These are phyloP conservation scores for Nectriaceae sp. DNA, from an alignment of 2,329 filamentous ascomycete genomes.

Conservation along the genomic window DNA sequence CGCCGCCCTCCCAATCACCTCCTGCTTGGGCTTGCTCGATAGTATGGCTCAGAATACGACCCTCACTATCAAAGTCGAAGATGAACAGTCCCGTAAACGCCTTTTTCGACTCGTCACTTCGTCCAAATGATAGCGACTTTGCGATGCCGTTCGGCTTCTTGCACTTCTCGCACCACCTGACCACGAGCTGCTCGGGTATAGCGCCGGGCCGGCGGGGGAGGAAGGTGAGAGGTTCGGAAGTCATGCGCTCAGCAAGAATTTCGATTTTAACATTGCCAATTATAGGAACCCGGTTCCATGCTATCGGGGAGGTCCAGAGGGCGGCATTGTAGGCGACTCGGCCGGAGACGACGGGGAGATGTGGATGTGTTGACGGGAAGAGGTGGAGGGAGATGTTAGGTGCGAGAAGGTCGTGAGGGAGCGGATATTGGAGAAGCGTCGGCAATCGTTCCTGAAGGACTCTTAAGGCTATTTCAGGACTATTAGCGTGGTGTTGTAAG, in stretches of 20 bases:
- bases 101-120: slow-evolving; percentile 57
- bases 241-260: slow-evolving; percentile 88
- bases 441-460: slow-evolving; percentile 68
- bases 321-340: slow-evolving; percentile 89
- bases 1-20: slow-evolving; percentile 77
- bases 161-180: slow-evolving; percentile 72
- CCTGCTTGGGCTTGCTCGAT: slow-evolving; percentile 92
- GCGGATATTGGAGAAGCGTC: slow-evolving; percentile 64
- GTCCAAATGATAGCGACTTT: slow-evolving; percentile 43
- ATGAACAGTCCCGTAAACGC: slow-evolving; percentile 92
- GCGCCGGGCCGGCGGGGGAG: slow-evolving; percentile 54
- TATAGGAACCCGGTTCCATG: slow-evolving; percentile 91
- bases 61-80: slow-evolving; percentile 91
- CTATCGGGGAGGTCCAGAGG: slow-evolving; percentile 92
- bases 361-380: slow-evolving; percentile 77
- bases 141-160: slow-evolving; percentile 36
- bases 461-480: slow-evolving; percentile 53
- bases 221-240: slow-evolving; percentile 55
- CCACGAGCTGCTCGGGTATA: slow-evolving; percentile 78
- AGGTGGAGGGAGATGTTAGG: slow-evolving; percentile 72
- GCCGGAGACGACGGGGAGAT: slow-evolving; percentile 90
- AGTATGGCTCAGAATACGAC: slow-evolving; percentile 81
- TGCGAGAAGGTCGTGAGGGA: slow-evolving; percentile 75
- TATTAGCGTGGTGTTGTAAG: neutral
- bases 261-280: slow-evolving; percentile 87